These are phyloP conservation scores for Dunaliella sp. DNA, from an alignment of 139 green algal genomes.

Conservation along the genomic window DNA sequence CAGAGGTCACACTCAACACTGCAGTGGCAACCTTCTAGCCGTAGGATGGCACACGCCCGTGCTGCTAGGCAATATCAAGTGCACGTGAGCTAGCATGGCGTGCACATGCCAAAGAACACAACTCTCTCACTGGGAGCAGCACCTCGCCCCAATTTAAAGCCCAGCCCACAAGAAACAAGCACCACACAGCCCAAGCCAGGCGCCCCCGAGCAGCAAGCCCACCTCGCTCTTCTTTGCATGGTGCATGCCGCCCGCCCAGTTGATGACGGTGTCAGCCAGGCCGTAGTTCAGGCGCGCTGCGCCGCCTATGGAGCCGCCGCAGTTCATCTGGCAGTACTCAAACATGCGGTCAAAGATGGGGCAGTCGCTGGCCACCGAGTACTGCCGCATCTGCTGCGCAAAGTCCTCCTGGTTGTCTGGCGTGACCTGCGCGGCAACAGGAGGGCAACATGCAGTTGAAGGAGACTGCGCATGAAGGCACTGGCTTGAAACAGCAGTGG, in stretches of 20 bases:
- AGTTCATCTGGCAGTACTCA: conserved; percentile 87
- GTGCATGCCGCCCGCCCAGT: conserved; percentile 96
- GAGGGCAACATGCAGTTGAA: neutral
- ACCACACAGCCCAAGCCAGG: neutral
- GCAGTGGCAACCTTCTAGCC: too few species aligned
- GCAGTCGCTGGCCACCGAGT: conserved; percentile 87
- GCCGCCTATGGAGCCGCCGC: conserved; percentile 79
- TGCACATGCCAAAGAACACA: neutral
- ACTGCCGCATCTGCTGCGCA: conserved; percentile 42
- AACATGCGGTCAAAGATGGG: conserved; percentile 93
- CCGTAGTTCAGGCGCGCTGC: conserved; percentile 89
- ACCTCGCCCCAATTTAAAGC: too few species aligned
- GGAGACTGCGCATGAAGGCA: neutral
- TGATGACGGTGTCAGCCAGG: conserved; percentile 88
- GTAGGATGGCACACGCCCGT: too few species aligned
- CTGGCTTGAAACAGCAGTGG: too few species aligned
- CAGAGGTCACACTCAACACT: too few species aligned
- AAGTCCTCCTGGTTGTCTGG: conserved; percentile 63
- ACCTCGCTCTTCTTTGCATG: conserved; percentile 91
- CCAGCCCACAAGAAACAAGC: neutral
- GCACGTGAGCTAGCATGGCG: too few species aligned
- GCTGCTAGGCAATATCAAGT: too few species aligned
- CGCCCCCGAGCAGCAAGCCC: neutral
- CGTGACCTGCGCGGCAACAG: conserved; percentile 24
- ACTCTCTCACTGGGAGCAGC: neutral